Conservation (phyloP, 2,329 filamentous ascomycete genomes). For the Endoconidiophora polonica region DNA sequence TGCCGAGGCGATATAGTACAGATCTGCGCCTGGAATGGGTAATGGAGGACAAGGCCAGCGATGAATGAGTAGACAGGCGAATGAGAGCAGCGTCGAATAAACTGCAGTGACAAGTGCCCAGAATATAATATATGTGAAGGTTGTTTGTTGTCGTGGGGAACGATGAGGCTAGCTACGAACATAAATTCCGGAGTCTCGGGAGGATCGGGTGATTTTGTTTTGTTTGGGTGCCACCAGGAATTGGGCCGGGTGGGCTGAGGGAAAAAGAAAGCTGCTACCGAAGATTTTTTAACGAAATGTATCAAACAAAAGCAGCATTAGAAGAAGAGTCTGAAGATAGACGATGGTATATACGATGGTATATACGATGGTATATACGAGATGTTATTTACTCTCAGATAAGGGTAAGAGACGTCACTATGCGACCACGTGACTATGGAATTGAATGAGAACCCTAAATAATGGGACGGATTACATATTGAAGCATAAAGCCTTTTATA, state of each 20-base stretch:
- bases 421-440: too few relatives aligned
- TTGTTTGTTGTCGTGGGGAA: not conserved
- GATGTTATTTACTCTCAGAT: not conserved
- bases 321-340: too few relatives aligned
- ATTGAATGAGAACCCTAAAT: too few relatives aligned
- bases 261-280: not conserved
- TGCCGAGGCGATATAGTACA: not conserved
- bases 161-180: not conserved
- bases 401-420: not conserved
- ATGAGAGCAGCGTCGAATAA: not conserved
- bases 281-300: too few relatives aligned
- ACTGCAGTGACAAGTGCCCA: not conserved
- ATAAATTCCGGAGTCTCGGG: conserved; percentile 7
- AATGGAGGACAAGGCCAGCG: not conserved
- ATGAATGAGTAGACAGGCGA: not conserved
- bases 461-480: too few relatives aligned
- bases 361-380: not conserved
- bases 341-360: too few relatives aligned
- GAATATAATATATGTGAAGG: not conserved
- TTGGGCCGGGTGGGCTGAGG: not conserved
- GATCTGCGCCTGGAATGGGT: not conserved
- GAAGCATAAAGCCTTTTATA: too few relatives aligned
- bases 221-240: not conserved
- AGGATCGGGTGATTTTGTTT: conserved; percentile 3
- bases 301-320: too few relatives aligned